phyloP scores from a whole-genome alignment of 805 yeast species.

The Kodamaea leandrae region DNA sequence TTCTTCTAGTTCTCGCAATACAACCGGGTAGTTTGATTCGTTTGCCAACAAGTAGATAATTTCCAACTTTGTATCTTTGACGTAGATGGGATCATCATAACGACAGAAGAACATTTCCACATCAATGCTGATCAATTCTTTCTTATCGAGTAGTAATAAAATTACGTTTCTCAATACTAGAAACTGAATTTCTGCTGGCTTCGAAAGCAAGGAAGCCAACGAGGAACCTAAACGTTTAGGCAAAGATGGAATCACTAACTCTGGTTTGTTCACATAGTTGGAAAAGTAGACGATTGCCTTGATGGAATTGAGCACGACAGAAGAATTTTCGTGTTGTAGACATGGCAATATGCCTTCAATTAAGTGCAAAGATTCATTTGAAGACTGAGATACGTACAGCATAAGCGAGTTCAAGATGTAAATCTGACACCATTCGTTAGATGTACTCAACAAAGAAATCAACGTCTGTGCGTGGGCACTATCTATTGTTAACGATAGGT shows the following conservation, averaged over 20 bases:
- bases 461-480: conserved; percentile 39
- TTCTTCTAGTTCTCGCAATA: conserved; percentile 74
- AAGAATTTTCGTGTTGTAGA: conserved; percentile 74
- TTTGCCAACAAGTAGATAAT: conserved; percentile 78
- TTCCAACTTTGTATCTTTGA: conserved; percentile 87
- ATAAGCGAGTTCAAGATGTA: conserved; percentile 63
- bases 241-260: conserved; percentile 52
- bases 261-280: conserved; percentile 64
- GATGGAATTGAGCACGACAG: conserved; percentile 76
- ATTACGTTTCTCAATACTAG: conserved; percentile 78
- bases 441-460: conserved; percentile 31
- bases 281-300: conserved; percentile 68
- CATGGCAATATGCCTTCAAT: conserved; percentile 67
- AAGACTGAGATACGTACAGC: conserved; percentile 66
- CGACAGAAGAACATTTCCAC: conserved; percentile 81
- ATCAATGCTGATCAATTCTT: conserved; percentile 58
- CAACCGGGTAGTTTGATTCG: conserved; percentile 54
- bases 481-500: conserved; percentile 54
- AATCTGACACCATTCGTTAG: conserved; percentile 72
- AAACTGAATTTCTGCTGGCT: conserved; percentile 82
- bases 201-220: conserved; percentile 63
- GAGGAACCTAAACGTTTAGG: conserved; percentile 65
- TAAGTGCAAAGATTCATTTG: conserved; percentile 62
- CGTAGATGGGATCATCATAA: conserved; percentile 81
- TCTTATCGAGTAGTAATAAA: conserved; percentile 63